These are phyloP conservation scores for Firmiana major DNA, from an alignment of 345 rosid species.

Conservation along the genomic window DNA sequence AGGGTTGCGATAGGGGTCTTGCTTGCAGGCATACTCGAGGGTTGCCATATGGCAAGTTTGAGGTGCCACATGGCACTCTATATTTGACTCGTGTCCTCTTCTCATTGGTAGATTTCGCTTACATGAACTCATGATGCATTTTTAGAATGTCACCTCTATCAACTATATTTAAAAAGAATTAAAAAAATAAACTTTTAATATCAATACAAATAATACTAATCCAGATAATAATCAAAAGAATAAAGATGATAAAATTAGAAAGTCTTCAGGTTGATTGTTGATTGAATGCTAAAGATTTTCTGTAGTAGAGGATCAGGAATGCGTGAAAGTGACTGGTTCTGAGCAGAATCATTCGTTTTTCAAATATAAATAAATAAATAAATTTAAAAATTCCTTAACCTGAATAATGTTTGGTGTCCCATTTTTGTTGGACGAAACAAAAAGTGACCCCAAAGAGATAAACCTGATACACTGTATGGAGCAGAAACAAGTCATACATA, in stretches of 20 bases:
- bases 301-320: background rate
- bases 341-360: slow-evolving; percentile 11
- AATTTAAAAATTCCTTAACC: background rate
- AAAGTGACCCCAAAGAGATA: background rate
- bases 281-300: background rate
- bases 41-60: too few relatives aligned
- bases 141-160: too few relatives aligned
- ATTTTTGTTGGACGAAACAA: background rate
- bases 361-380: background rate
- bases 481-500: background rate
- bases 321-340: slow-evolving; percentile 1
- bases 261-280: background rate
- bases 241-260: background rate
- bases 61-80: too few relatives aligned
- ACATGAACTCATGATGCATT: too few relatives aligned
- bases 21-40: too few relatives aligned
- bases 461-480: background rate
- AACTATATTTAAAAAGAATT: too few relatives aligned
- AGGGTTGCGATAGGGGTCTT: too few relatives aligned
- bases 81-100: too few relatives aligned
- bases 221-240: background rate
- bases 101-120: too few relatives aligned
- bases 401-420: background rate
- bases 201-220: background rate
- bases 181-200: background rate